Percentiles rank a stretch among this genome's conserved stretches.
phyloP scores from a whole-genome alignment of 805 yeast genomes.

The Candida vaughaniae region DNA sequence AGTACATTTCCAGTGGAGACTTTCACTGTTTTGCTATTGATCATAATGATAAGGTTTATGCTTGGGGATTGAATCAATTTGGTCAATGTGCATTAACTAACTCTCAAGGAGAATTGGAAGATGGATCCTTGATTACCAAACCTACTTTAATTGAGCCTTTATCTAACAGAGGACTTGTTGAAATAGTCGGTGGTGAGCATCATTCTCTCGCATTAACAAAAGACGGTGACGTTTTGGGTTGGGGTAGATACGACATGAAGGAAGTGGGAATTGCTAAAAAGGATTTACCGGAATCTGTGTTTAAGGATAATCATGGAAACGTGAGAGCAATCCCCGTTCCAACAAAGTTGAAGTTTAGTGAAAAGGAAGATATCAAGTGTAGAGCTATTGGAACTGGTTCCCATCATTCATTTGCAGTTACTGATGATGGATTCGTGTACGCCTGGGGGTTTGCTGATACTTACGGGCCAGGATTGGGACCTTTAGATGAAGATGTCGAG shows the following conservation, averaged over 20 bases:
- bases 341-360: constrained; percentile 50
- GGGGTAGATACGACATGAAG: constrained; percentile 93
- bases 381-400: constrained; percentile 74
- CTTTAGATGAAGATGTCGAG: constrained; percentile 83
- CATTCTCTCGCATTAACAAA: constrained; percentile 77
- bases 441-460: constrained; percentile 99
- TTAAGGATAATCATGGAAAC: constrained; percentile 74
- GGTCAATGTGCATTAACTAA: constrained; percentile 85
- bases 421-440: constrained; percentile 79
- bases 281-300: constrained; percentile 69
- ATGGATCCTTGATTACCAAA: constrained; percentile 74
- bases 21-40: constrained; percentile 94
- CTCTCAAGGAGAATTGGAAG: constrained; percentile 70
- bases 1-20: constrained; percentile 87
- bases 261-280: constrained; percentile 79
- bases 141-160: constrained; percentile 77
- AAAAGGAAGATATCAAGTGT: constrained; percentile 30
- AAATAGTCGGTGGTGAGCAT: constrained; percentile 91
- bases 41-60: constrained; percentile 61
- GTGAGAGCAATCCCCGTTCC: constrained; percentile 87
- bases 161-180: constrained; percentile 52
- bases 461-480: constrained; percentile 94
- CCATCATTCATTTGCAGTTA: constrained; percentile 87
- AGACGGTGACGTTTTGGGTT: constrained; percentile 73
- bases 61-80: constrained; percentile 97